Percentiles rank a stretch among this genome's conserved stretches.
Conservation (phyloP, 352 stramenopile species). For the Globisporangium recalcitrans region DNA sequence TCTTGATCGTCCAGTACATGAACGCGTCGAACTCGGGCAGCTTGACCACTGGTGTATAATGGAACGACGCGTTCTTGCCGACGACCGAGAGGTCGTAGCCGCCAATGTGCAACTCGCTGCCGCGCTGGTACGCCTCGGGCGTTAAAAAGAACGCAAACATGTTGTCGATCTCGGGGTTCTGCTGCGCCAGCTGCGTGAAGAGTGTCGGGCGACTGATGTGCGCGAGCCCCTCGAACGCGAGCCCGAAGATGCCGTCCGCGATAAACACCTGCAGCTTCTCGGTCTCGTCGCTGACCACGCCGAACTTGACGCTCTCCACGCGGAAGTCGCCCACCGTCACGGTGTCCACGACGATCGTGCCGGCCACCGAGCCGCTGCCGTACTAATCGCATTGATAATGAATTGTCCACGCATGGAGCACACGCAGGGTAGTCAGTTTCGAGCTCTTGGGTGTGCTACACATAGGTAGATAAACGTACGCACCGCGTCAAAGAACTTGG, state of each 20-base stretch:
- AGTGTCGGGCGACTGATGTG: slow-evolving; percentile 85
- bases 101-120: slow-evolving; percentile 79
- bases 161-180: slow-evolving; percentile 71
- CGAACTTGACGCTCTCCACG: slow-evolving; percentile 74
- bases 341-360: slow-evolving; percentile 73
- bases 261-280: slow-evolving; percentile 77
- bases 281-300: slow-evolving; percentile 59
- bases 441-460: not conserved
- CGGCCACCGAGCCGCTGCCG: slow-evolving; percentile 72
- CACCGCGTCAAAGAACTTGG: slow-evolving; percentile 69
- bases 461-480: not conserved
- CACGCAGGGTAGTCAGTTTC: not conserved
- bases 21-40: slow-evolving; percentile 70
- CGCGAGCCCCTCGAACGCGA: slow-evolving; percentile 82
- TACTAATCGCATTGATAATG: slow-evolving; percentile 23
- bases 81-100: slow-evolving; percentile 83
- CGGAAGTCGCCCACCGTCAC: slow-evolving; percentile 63
- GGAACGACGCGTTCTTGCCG: slow-evolving; percentile 75
- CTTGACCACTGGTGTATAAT: slow-evolving; percentile 85
- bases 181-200: slow-evolving; percentile 55
- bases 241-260: slow-evolving; percentile 83
- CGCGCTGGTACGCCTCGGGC: slow-evolving; percentile 55
- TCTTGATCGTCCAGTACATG: slow-evolving; percentile 86
- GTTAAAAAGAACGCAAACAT: slow-evolving; percentile 89
- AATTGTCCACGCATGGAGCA: not conserved